Evolutionary conservation across 148 eudicot species (phyloP).

Genomic region (Linanthus parryae): DNA sequence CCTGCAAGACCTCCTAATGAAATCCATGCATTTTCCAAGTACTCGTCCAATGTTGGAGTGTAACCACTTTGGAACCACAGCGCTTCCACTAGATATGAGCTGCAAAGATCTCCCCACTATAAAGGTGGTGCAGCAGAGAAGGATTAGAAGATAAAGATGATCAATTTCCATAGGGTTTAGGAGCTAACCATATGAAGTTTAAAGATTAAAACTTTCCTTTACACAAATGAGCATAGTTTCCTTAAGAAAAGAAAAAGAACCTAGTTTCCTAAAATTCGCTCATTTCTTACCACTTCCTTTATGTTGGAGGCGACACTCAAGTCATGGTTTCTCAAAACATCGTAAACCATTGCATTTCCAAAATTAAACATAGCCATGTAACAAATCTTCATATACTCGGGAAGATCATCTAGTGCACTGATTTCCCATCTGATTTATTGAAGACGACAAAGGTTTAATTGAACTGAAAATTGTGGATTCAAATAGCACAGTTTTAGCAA

Average conservation of each 20-base stretch:
- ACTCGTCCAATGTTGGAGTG: conserved; percentile 5
- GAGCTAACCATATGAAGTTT: too few species aligned
- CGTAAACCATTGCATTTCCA: conserved; percentile 13
- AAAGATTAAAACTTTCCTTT: too few species aligned
- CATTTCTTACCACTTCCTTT: conserved; percentile 11
- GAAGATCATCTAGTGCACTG: conserved; percentile 5
- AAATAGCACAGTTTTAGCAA: too few species aligned
- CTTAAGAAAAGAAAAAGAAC: too few species aligned
- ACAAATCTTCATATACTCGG: conserved; percentile 15
- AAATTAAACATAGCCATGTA: conserved; percentile 12
- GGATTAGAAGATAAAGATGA: too few species aligned
- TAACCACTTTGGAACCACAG: conserved; percentile 8
- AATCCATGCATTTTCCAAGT: conserved; percentile 5
- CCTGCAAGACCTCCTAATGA: conserved; percentile 15
- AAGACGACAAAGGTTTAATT: too few species aligned
- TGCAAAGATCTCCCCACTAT: conserved; percentile 11
- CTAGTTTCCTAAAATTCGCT: too few species aligned
- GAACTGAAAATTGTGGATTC: too few species aligned
- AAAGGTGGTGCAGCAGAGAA: not conserved
- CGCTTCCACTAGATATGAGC: conserved; percentile 11
- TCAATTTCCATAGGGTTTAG: too few species aligned
- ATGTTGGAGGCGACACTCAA: not conserved
- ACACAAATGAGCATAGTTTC: too few species aligned
- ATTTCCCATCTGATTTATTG: too few species aligned
- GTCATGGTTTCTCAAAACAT: conserved; percentile 5